These are phyloP conservation scores for Dictyostelium citrinum DNA, from an alignment of 78 protist genomes.

Conservation along the genomic window DNA sequence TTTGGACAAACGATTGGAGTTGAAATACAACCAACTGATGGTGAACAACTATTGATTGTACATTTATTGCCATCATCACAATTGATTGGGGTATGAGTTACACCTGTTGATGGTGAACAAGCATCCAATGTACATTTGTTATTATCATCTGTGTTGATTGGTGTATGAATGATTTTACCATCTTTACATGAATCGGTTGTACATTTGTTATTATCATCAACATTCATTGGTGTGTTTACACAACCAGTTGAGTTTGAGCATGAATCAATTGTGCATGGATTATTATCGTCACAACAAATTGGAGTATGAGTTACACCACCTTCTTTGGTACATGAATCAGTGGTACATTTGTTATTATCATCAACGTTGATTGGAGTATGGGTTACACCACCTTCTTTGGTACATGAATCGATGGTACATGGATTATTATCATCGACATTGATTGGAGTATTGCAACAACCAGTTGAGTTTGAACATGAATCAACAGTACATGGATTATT, in stretches of 20 bases:
- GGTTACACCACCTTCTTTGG: neutral
- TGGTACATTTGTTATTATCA: conserved; percentile 9
- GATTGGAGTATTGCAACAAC: neutral
- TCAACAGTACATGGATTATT: conserved; percentile 37
- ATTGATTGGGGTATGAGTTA: neutral
- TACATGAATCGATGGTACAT: neutral
- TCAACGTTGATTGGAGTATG: neutral
- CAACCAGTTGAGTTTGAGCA: neutral
- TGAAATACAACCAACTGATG: neutral
- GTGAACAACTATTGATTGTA: conserved; percentile 14
- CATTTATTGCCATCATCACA: conserved; percentile 51
- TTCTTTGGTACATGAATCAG: neutral
- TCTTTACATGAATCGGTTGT: neutral
- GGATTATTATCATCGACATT: conserved; percentile 29
- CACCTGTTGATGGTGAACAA: neutral
- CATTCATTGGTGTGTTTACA: neutral
- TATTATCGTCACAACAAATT: conserved; percentile 21
- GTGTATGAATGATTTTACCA: neutral
- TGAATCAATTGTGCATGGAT: conserved; percentile 27
- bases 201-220: neutral
- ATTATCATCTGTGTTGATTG: conserved; percentile 12
- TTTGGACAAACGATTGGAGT: conserved; percentile 17
- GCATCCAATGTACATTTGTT: neutral
- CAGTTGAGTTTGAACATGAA: neutral
- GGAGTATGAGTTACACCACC: neutral